phyloP scores from a whole-genome alignment of 2,329 filamentous ascomycete species.

The Emmonsiellopsis sp. region DNA sequence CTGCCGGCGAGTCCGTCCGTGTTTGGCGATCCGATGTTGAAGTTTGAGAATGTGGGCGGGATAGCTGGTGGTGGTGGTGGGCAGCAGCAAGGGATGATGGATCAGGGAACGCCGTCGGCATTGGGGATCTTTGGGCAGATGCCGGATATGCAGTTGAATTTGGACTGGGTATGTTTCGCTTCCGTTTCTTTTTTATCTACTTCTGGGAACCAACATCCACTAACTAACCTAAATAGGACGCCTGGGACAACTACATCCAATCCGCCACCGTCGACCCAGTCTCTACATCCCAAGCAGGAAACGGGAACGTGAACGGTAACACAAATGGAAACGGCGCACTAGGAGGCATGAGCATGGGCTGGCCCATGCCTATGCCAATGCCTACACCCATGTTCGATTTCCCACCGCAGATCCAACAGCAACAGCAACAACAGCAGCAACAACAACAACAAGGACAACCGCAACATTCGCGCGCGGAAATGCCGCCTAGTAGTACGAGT shows the following conservation, averaged over 20 bases:
- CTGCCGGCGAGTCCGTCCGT: slow-evolving; percentile 18
- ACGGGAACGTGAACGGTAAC: slow-evolving; percentile 29
- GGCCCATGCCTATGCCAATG: not conserved
- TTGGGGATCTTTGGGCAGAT: slow-evolving; percentile 47
- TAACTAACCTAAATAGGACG: slow-evolving; percentile 40
- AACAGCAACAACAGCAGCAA: slow-evolving; percentile 1
- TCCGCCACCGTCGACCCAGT: slow-evolving; percentile 40
- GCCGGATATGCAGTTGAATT: slow-evolving; percentile 47
- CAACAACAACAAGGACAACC: too few species aligned
- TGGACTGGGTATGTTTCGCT: slow-evolving; percentile 51
- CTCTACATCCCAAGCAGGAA: slow-evolving; percentile 21
- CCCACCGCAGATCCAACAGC: not conserved
- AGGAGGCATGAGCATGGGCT: not conserved
- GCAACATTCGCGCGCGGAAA: not conserved
- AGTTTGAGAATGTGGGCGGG: slow-evolving; percentile 6
- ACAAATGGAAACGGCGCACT: slow-evolving; percentile 7
- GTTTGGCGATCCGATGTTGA: slow-evolving; percentile 21
- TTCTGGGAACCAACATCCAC: not conserved
- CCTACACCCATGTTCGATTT: not conserved
- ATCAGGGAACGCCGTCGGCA: slow-evolving; percentile 19
- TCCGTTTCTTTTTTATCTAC: not conserved
- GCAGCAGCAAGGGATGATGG: slow-evolving; percentile 19
- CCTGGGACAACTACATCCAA: slow-evolving; percentile 62
- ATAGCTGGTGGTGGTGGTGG: not conserved
- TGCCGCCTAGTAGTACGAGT: not conserved